phyloP scores from a whole-genome alignment of 805 yeast genomes.

The Clavispora phyllophila region DNA sequence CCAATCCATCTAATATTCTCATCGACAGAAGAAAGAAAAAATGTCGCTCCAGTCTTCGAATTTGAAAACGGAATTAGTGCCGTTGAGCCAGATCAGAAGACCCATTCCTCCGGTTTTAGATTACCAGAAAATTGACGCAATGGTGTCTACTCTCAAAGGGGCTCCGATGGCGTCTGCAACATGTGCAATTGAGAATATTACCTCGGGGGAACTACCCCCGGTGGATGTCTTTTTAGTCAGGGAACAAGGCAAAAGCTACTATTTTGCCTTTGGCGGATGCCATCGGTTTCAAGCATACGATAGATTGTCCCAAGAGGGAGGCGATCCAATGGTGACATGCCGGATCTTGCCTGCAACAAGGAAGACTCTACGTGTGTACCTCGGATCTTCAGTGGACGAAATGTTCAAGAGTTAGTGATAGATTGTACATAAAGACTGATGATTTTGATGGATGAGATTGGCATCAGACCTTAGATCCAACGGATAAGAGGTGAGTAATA shows the following conservation, averaged over 20 bases:
- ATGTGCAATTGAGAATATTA: conserved; percentile 45
- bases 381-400: conserved; percentile 63
- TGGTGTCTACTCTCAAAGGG: conserved; percentile 69
- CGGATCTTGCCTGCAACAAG: conserved; percentile 73
- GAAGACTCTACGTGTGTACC: conserved; percentile 58
- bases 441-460: too few relatives aligned
- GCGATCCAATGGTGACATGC: conserved; percentile 53
- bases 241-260: conserved; percentile 55
- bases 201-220: conserved; percentile 71
- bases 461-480: too few relatives aligned
- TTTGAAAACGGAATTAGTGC: conserved; percentile 53
- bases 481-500: too few relatives aligned
- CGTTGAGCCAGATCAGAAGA: conserved; percentile 62
- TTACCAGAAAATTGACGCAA: conserved; percentile 65
- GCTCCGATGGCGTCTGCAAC: conserved; percentile 60
- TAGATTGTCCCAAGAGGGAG: conserved; percentile 27
- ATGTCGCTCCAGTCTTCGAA: conserved; percentile 71
- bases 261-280: conserved; percentile 88
- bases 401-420: conserved; percentile 27
- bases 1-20: too few relatives aligned
- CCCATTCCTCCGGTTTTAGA: conserved; percentile 88
- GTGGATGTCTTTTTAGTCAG: conserved; percentile 70
- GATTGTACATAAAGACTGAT: neutral
- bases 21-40: too few relatives aligned
- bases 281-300: conserved; percentile 88